Conservation (phyloP, 306 rosid genomes). For the Luffa acutangula region DNA sequence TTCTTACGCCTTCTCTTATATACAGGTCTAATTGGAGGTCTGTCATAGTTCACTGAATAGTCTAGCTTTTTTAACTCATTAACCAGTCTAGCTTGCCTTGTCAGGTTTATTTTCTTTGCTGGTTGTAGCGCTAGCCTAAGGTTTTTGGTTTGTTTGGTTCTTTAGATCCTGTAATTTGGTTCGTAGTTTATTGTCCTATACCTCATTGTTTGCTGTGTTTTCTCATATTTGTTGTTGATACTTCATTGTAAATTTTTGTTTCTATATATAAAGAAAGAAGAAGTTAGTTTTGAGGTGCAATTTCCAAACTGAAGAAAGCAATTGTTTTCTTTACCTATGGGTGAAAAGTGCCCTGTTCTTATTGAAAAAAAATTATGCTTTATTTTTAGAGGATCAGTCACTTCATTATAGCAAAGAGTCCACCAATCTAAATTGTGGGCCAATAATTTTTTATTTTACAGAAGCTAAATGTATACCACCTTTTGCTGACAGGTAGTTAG, state of each 20-base stretch:
- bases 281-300: too few relatives aligned
- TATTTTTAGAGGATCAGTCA: not conserved
- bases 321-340: not conserved
- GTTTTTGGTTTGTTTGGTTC: not conserved
- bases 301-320: too few relatives aligned
- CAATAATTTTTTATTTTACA: conserved; percentile 1
- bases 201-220: not conserved
- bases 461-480: conserved; percentile 16
- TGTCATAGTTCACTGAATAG: too few relatives aligned
- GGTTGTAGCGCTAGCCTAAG: too few relatives aligned
- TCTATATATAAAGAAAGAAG: not conserved
- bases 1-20: too few relatives aligned
- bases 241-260: not conserved
- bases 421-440: not conserved
- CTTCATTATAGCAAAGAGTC: not conserved
- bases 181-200: not conserved
- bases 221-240: not conserved
- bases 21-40: too few relatives aligned
- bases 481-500: conserved; percentile 54
- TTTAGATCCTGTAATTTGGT: not conserved
- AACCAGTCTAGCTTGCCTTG: too few relatives aligned
- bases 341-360: not conserved
- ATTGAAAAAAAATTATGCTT: not conserved
- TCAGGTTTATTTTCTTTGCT: too few relatives aligned
- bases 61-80: too few relatives aligned